phyloP scores from a whole-genome alignment of 345 rosid genomes.

The Microcos paniculata region DNA sequence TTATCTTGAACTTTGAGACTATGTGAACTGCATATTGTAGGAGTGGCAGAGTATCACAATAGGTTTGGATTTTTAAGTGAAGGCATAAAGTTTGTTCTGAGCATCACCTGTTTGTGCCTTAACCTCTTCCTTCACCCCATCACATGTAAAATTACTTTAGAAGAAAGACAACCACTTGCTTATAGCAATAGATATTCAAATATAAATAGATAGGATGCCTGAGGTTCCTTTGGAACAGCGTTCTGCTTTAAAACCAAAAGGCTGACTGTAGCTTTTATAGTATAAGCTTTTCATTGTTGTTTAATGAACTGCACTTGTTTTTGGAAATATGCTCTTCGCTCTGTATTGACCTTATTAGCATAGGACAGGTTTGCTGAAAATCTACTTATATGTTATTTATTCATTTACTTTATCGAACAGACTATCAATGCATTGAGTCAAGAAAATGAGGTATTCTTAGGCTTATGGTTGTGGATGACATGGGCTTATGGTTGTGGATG shows the following conservation, averaged over 20 bases:
- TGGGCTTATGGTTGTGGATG: background rate
- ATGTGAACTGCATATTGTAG: background rate
- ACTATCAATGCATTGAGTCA: background rate
- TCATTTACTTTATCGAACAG: no score
- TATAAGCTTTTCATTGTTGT: background rate
- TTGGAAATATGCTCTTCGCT: background rate
- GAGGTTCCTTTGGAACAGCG: background rate
- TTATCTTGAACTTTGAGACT: background rate
- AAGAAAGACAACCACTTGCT: background rate
- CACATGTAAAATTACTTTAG: background rate
- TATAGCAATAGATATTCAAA: background rate
- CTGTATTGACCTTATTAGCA: background rate
- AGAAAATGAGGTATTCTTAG: background rate
- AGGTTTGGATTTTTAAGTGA: background rate
- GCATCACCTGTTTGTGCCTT: background rate
- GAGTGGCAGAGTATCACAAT: background rate
- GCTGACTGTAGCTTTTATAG: background rate
- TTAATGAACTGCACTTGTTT: background rate
- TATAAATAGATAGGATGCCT: background rate
- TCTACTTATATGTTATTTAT: no score
- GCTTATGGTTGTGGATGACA: conserved; percentile 1
- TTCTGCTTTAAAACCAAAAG: background rate
- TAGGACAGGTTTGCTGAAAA: background rate
- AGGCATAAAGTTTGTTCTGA: background rate
- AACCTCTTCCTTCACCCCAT: background rate